Base-by-base conservation (phyloP, 768 basidiomycete genomes). In the Xanthoconium stramineum region DNA sequence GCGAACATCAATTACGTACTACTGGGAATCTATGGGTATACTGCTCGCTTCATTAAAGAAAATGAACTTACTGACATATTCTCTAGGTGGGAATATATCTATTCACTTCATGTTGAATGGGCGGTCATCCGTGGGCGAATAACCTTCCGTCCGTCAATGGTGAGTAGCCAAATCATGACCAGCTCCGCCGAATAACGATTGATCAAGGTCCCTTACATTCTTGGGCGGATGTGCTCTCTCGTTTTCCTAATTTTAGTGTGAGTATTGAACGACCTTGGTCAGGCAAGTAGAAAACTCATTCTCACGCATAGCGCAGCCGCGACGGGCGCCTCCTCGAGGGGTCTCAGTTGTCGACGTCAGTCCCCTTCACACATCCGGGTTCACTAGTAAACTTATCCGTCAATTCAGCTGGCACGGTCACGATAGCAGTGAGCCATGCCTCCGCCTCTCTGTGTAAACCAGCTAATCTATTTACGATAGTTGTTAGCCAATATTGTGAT, bases 11-110 rank as follows among this genome's bases (percentile, higher is more conserved):
- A 30, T 20, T 57, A 47, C 17, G 14, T 69, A 6, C 8, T 57
- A 1, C 44, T 64, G 6, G 66, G 66, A 3, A 2, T 64, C 9
- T 68, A 57, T 44, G 67, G 59, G 66, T 68, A 56, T 32, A 28
- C 5, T 44, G 5, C 7, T 38, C 8, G n/a, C 17, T 15, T 40
- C 12, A 11, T 6, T 17, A 11, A 43, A 24, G 44, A 6, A 2
- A 35, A 6, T 17, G 7, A 3, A 28, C 51, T 50, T 24, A 24
- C 24, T 24, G 24, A 24, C 8, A 49, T n/a, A 20, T 7, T 38
- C 11, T 45, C 37, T 45, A 68, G 66, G 5, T 68, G 66, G 66
- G 57, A 64, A 33, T 68, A 64, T 24, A 0, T 60, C 3, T 51
- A 47, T 15, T 58, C 68, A 1, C 47, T 50, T 8, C 37, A 36